Conservation (phyloP, 768 basidiomycete genomes). For the Hydnomerulius pinastri region DNA sequence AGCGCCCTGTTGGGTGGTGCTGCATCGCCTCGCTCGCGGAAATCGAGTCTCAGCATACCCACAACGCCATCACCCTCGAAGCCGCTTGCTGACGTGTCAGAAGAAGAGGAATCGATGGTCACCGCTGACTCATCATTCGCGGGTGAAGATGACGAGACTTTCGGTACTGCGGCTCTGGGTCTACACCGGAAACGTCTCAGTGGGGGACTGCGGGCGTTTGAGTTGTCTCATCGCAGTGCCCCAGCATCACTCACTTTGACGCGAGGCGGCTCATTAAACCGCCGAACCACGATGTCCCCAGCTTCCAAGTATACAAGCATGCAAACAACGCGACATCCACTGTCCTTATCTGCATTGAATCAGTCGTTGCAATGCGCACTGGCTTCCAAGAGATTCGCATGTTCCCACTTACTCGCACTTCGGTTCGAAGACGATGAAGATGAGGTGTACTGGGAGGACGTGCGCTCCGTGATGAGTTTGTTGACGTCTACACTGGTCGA, state of each 20-base stretch:
- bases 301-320: constrained; percentile 66
- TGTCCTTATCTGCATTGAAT: constrained; percentile 65
- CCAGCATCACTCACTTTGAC: constrained; percentile 17
- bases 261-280: constrained; percentile 14
- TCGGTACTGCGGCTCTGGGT: constrained; percentile 64
- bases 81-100: constrained; percentile 38
- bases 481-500: constrained; percentile 69
- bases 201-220: constrained; percentile 53
- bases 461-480: constrained; percentile 70
- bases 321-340: constrained; percentile 60
- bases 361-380: constrained; percentile 66
- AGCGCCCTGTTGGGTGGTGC: constrained; percentile 43
- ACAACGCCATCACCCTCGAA: constrained; percentile 28
- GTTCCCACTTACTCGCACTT: constrained; percentile 76
- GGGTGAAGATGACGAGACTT: constrained; percentile 38
- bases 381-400: constrained; percentile 73
- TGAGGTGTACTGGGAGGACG: constrained; percentile 84
- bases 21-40: constrained; percentile 20
- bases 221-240: constrained; percentile 29
- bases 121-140: constrained; percentile 19
- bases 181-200: constrained; percentile 55
- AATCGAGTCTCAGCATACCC: constrained; percentile 44
- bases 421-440: constrained; percentile 76
- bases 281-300: constrained; percentile 37
- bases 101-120: constrained; percentile 37